These are phyloP conservation scores for Lachnellula arida DNA, from an alignment of 2,329 filamentous ascomycete genomes.

Conservation along the genomic window DNA sequence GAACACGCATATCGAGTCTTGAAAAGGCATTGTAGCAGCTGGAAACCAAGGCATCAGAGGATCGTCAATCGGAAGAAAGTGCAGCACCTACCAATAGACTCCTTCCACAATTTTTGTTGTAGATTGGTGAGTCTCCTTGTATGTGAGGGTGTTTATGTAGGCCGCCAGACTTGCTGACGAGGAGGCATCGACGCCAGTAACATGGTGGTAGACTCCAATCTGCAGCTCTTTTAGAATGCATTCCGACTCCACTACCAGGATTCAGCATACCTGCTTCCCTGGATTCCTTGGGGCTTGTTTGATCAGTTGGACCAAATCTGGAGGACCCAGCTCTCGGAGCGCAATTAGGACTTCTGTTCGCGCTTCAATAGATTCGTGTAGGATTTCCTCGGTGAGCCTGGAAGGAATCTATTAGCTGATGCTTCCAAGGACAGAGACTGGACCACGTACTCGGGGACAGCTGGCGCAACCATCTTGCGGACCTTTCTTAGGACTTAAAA, in stretches of 20 bases:
- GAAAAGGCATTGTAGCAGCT: slow-evolving; percentile 99
- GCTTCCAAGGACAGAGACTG: not conserved
- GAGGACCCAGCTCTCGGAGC: slow-evolving; percentile 88
- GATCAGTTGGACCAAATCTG: slow-evolving; percentile 90
- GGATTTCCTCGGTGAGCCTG: slow-evolving; percentile 89
- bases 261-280: slow-evolving; percentile 47
- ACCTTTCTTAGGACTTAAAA: not conserved
- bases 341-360: slow-evolving; percentile 83
- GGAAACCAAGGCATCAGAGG: slow-evolving; percentile 29
- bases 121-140: slow-evolving; percentile 76
- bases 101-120: slow-evolving; percentile 84
- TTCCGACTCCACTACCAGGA: not conserved
- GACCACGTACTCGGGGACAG: slow-evolving; percentile 66
- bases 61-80: not conserved
- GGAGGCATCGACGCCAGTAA: slow-evolving; percentile 93
- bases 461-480: slow-evolving; percentile 47
- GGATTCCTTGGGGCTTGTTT: slow-evolving; percentile 62
- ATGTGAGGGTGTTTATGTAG: slow-evolving; percentile 97
- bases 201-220: slow-evolving; percentile 95
- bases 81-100: slow-evolving; percentile 71
- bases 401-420: slow-evolving; percentile 15
- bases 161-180: slow-evolving; percentile 95
- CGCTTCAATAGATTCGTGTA: slow-evolving; percentile 87
- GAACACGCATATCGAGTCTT: slow-evolving; percentile 94
- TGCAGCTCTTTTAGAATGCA: slow-evolving; percentile 36